These are phyloP conservation scores for Euphorbia schlechtendalii DNA, from an alignment of 441 rosid species.

Conservation along the genomic window DNA sequence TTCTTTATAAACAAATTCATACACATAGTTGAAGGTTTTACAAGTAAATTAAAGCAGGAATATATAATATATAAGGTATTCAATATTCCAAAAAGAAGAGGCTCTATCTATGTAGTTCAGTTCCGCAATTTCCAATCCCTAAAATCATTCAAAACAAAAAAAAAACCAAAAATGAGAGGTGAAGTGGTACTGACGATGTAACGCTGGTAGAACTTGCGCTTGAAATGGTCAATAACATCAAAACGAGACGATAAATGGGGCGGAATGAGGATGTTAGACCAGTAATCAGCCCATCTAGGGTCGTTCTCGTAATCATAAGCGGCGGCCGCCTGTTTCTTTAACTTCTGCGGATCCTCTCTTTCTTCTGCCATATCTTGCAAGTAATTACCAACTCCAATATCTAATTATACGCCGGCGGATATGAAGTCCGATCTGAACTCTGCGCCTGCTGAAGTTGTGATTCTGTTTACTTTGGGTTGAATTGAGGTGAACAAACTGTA, in stretches of 20 bases:
- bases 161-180: neutral
- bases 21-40: neutral
- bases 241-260: constrained; percentile 83
- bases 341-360: constrained; percentile 74
- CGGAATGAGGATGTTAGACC: constrained; percentile 93
- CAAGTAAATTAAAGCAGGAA: neutral
- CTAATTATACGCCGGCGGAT: neutral
- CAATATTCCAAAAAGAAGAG: constrained; percentile 5
- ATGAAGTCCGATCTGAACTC: neutral
- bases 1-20: neutral
- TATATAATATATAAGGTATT: neutral
- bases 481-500: neutral
- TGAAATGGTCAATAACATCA: constrained; percentile 81
- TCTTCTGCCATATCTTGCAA: constrained; percentile 46
- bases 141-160: neutral
- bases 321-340: constrained; percentile 76
- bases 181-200: constrained; percentile 39
- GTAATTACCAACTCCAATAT: neutral
- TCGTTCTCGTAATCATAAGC: constrained; percentile 89
- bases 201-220: constrained; percentile 97
- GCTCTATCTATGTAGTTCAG: neutral
- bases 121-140: neutral
- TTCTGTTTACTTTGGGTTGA: constrained; percentile 2
- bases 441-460: neutral
- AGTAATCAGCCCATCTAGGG: constrained; percentile 81